These are phyloP conservation scores for Hura crepitans DNA, from an alignment of 441 rosid species.

Conservation along the genomic window DNA sequence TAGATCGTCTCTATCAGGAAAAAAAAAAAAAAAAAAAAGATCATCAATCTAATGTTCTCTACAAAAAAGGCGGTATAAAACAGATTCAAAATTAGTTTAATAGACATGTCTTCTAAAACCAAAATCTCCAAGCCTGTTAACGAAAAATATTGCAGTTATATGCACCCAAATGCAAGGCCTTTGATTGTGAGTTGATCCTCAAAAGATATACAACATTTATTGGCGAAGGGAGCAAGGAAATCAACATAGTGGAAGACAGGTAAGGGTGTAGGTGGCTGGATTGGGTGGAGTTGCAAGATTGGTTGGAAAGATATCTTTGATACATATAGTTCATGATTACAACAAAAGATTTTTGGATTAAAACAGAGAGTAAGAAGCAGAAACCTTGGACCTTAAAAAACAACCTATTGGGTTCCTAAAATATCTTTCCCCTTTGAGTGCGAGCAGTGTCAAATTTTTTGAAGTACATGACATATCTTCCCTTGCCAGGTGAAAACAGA, in stretches of 20 bases:
- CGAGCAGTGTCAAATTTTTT: neutral
- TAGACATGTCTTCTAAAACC: neutral
- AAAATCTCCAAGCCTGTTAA: neutral
- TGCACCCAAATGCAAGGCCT: neutral
- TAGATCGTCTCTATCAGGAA: too few species aligned
- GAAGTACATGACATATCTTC: neutral
- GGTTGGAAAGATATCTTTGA: too few species aligned
- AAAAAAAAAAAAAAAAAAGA: neutral
- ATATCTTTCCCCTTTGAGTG: neutral
- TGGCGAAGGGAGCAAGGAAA: neutral
- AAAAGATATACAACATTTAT: neutral
- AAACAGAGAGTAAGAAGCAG: too few species aligned
- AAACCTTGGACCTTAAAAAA: too few species aligned
- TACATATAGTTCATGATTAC: too few species aligned
- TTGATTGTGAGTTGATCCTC: neutral
- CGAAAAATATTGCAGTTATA: neutral
- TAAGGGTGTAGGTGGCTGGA: neutral
- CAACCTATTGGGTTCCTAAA: too few species aligned
- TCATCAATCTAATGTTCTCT: neutral
- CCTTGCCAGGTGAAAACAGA: neutral
- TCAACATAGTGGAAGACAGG: neutral
- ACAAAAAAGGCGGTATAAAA: neutral
- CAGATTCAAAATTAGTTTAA: neutral
- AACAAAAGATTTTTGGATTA: too few species aligned
- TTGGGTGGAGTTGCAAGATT: too few species aligned